A percentile compares a stretch with the other conserved stretches of the same genome.
phyloP scores from a whole-genome alignment of 495 filamentous ascomycete species.

The Podospora australis region DNA sequence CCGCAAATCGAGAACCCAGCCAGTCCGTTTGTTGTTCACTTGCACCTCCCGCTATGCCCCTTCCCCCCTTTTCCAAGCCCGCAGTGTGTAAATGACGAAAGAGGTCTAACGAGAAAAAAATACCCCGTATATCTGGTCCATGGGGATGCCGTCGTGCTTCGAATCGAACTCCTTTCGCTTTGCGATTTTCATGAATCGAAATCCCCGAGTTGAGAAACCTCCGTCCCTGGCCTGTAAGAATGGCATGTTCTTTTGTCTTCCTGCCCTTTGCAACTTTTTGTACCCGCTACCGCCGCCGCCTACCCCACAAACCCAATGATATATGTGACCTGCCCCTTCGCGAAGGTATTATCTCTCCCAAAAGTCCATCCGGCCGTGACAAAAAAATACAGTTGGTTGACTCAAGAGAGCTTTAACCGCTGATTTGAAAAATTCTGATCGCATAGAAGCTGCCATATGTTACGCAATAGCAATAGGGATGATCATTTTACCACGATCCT shows the following conservation, averaged over 20 bases:
- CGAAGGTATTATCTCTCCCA: conserved; percentile 20
- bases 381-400: conserved; percentile 23
- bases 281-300: conserved; percentile 19
- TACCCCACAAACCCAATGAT: conserved; percentile 13
- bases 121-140: no score
- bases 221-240: conserved; percentile 29
- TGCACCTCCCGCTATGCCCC: no score
- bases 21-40: no score
- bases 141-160: no score
- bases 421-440: conserved; percentile 26
- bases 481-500: no score
- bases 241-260: conserved; percentile 40
- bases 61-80: no score
- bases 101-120: conserved; percentile 15
- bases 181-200: conserved; percentile 22
- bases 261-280: conserved; percentile 33
- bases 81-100: neutral
- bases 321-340: conserved; percentile 21
- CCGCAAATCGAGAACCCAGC: neutral
- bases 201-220: conserved; percentile 19
- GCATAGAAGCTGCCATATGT: no score
- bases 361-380: conserved; percentile 26
- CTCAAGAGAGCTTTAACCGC: conserved; percentile 29
- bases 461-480: no score
- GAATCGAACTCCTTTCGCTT: neutral